Evolutionary conservation across 768 basidiomycete genomes (phyloP).

Genomic region (Leccinum obscurum): DNA sequence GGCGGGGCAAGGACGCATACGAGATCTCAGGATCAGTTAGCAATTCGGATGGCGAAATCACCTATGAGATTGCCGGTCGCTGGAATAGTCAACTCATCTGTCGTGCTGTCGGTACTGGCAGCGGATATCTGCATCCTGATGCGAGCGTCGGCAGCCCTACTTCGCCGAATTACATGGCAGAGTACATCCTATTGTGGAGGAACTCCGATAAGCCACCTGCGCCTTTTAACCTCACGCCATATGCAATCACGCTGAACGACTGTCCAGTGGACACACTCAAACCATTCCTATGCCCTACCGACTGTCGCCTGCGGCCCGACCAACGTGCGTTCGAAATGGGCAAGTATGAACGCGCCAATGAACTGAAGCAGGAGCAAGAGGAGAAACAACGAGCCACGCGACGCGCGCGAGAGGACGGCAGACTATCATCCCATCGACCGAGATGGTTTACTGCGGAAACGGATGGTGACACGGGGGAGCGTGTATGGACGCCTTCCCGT

Average conservation of each 20-base stretch:
- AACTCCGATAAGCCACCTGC: slow-evolving; percentile 82
- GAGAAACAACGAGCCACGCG: slow-evolving; percentile 75
- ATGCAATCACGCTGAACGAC: slow-evolving; percentile 90
- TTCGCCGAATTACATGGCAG: slow-evolving; percentile 49
- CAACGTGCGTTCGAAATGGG: slow-evolving; percentile 94
- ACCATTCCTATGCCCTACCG: slow-evolving; percentile 81
- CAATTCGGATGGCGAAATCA: slow-evolving; percentile 60
- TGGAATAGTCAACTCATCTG: slow-evolving; percentile 97
- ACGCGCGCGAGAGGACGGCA: slow-evolving; percentile 72
- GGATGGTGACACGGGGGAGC: slow-evolving; percentile 87
- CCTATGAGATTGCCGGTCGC: slow-evolving; percentile 89
- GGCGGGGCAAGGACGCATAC: slow-evolving; percentile 88
- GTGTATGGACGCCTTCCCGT: slow-evolving; percentile 78
- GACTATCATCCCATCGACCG: slow-evolving; percentile 68
- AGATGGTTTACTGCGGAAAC: slow-evolving; percentile 86
- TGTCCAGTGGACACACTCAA: slow-evolving; percentile 69
- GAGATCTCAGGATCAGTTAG: slow-evolving; percentile 89
- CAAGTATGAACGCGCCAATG: slow-evolving; percentile 80
- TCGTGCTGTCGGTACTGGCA: slow-evolving; percentile 61
- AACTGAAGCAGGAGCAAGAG: slow-evolving; percentile 77
- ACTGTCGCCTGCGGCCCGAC: slow-evolving; percentile 90
- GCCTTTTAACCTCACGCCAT: slow-evolving; percentile 96
- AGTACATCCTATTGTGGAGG: slow-evolving; percentile 88
- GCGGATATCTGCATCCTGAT: slow-evolving; percentile 71
- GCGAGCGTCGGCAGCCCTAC: slow-evolving; percentile 49